Evolutionary conservation across 2,329 filamentous ascomycete species (phyloP), one percentile per base, ranked within the genome.

Genomic region (Alternaria ethzedia): DNA sequence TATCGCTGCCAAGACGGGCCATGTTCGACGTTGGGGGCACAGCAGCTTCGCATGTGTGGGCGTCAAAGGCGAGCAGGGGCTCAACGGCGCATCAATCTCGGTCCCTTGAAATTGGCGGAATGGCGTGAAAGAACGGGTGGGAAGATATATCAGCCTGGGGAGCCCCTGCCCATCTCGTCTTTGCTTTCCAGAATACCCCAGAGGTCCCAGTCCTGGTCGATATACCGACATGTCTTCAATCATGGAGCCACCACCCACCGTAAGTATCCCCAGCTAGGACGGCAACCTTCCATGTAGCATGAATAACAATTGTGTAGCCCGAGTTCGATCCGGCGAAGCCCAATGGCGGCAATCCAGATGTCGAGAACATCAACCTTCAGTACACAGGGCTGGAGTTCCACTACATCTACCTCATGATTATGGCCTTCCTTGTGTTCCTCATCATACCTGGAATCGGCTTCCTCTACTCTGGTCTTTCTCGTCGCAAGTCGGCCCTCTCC

Each of bases 401-500:
- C 72, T 89, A 89, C 75, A 83, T 84, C 43, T 90, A 89, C 71
- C 82, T 88, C 51, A 76, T 87, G 58, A 82, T 88, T 69, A 89
- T 87, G 74, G 82, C 81, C 13, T 88, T 86, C 75, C 82, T 90
- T 57, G 88, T 90, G 57, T 90, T 87, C 85, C 78, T 90, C 54
- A 91, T 91, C 73, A 88, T 90, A 60, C 89, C 89, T 0, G 89
- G 88, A 20, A 88, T 91, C 68, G 88, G 88, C 51, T 82, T 91
- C 8, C 80, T 91, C 1, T 90, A 91, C 77, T 86, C 87, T 60
- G 89, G 89, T 57, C 83, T 91, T 26, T 85, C 88, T 6, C 84
- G 87, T 32, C 82, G 88, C 67, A 90, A 90, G 79, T 89, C 87
- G 13, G 86, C 88, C 6, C 80, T 90, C 26, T 80, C 87, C 4